Conservation (phyloP, 345 rosid species). For the Capsella bursapastoris region DNA sequence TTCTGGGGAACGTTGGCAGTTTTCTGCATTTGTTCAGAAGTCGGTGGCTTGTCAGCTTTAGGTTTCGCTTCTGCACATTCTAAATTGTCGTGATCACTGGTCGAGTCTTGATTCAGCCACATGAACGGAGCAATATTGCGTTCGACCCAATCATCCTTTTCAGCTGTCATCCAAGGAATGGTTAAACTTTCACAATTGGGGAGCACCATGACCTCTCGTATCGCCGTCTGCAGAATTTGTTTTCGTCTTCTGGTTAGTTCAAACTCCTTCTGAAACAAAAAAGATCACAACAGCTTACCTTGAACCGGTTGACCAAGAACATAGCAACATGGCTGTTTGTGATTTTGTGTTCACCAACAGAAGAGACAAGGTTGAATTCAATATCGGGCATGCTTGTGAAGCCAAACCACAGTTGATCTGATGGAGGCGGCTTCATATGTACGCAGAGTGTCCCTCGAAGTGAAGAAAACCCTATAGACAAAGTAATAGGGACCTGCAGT, state of each 20-base stretch:
- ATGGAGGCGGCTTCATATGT: conserved; percentile 94
- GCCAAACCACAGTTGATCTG: conserved; percentile 94
- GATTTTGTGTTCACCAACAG: conserved; percentile 90
- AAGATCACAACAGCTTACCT: conserved; percentile 53
- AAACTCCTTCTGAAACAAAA: background rate
- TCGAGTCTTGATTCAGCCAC: conserved; percentile 78
- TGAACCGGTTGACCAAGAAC: conserved; percentile 76
- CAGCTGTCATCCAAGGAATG: conserved; percentile 89
- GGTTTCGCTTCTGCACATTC: conserved; percentile 50
- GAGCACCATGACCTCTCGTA: conserved; percentile 80
- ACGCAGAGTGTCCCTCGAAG: conserved; percentile 83
- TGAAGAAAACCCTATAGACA: conserved; percentile 75
- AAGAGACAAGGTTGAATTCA: conserved; percentile 72
- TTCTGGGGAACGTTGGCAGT: conserved; percentile 38
- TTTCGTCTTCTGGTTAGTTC: conserved; percentile 4
- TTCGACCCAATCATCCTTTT: conserved; percentile 89
- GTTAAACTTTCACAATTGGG: conserved; percentile 84
- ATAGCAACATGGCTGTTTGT: conserved; percentile 66
- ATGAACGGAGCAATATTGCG: conserved; percentile 79
- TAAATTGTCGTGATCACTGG: conserved; percentile 41
- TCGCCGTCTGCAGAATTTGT: conserved; percentile 55
- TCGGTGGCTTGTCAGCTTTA: conserved; percentile 44
- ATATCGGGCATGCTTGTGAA: conserved; percentile 92
- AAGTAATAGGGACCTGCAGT: conserved; percentile 80
- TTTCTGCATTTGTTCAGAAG: conserved; percentile 44